Conservation (phyloP, 495 filamentous ascomycete genomes). For the Cercophora scortea region DNA sequence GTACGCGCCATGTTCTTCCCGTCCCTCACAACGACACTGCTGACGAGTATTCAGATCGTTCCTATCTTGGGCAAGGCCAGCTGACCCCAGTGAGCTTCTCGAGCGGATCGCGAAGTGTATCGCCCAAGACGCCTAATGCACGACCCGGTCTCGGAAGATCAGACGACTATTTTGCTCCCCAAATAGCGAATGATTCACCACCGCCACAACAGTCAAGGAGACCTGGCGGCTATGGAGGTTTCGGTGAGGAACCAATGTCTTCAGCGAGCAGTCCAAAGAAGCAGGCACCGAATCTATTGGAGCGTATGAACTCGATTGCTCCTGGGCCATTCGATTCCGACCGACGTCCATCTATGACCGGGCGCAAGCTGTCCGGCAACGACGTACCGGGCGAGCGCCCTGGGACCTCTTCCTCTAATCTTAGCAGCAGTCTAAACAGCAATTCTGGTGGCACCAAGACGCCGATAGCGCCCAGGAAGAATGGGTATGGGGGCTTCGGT, state of each 20-base stretch:
- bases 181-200: constrained; percentile 25
- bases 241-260: constrained; percentile 27
- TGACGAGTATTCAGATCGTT: constrained; percentile 46
- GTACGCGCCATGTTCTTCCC: constrained; percentile 30
- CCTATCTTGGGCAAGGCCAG: constrained; percentile 50
- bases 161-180: constrained; percentile 33
- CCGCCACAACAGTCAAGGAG: constrained; percentile 20
- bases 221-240: constrained; percentile 33
- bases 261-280: constrained; percentile 29
- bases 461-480: constrained; percentile 35
- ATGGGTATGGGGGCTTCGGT: constrained; percentile 45
- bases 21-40: constrained; percentile 8
- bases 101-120: constrained; percentile 47
- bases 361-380: constrained; percentile 10
- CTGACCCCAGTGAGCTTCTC: constrained; percentile 54
- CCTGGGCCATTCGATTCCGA: constrained; percentile 57
- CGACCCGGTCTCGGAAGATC: constrained; percentile 25
- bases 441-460: constrained; percentile 24
- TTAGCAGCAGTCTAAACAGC: constrained; percentile 32
- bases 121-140: constrained; percentile 45
- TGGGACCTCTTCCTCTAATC: constrained; percentile 33
- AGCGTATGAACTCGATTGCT: constrained; percentile 57
- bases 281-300: constrained; percentile 42
- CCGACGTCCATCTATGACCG: constrained; percentile 18
- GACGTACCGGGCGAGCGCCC: constrained; percentile 20